These are phyloP conservation scores for Orbilia oligospora DNA, from an alignment of 2,329 filamentous ascomycete genomes.

Conservation along the genomic window DNA sequence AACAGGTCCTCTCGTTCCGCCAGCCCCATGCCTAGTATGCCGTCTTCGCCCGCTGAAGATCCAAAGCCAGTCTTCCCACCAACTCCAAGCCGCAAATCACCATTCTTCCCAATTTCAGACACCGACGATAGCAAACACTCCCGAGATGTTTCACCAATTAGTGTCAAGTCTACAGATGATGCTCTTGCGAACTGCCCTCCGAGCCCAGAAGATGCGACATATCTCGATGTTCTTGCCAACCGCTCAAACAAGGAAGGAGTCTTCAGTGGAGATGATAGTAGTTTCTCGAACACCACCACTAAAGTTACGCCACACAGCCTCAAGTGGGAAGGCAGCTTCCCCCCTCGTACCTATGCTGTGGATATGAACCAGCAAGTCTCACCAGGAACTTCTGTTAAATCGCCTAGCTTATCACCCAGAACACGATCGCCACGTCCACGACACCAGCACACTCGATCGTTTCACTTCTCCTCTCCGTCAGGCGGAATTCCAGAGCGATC, in stretches of 20 bases:
- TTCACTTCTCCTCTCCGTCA: slow-evolving; percentile 40
- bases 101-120: slow-evolving; percentile 46
- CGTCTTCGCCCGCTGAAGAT: slow-evolving; percentile 53
- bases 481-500: slow-evolving; percentile 34
- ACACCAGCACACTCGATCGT: slow-evolving; percentile 57
- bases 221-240: slow-evolving; percentile 57
- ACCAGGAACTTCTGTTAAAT: slow-evolving; percentile 61
- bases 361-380: slow-evolving; percentile 61
- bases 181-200: slow-evolving; percentile 60
- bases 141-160: slow-evolving; percentile 54
- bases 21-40: slow-evolving; percentile 60
- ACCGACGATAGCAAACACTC: slow-evolving; percentile 49
- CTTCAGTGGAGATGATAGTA: slow-evolving; percentile 61
- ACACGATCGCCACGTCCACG: slow-evolving; percentile 54
- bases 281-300: slow-evolving; percentile 60
- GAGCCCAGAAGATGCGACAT: slow-evolving; percentile 62
- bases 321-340: slow-evolving; percentile 44
- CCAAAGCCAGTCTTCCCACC: slow-evolving; percentile 51
- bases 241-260: slow-evolving; percentile 59
- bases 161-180: slow-evolving; percentile 58
- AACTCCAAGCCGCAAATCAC: slow-evolving; percentile 42
- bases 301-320: slow-evolving; percentile 58
- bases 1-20: slow-evolving; percentile 51
- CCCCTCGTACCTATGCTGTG: slow-evolving; percentile 45
- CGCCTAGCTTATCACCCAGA: slow-evolving; percentile 40